Evolutionary conservation across 805 yeast species (phyloP).

Genomic region (Teunomyces lycoperdinae): DNA sequence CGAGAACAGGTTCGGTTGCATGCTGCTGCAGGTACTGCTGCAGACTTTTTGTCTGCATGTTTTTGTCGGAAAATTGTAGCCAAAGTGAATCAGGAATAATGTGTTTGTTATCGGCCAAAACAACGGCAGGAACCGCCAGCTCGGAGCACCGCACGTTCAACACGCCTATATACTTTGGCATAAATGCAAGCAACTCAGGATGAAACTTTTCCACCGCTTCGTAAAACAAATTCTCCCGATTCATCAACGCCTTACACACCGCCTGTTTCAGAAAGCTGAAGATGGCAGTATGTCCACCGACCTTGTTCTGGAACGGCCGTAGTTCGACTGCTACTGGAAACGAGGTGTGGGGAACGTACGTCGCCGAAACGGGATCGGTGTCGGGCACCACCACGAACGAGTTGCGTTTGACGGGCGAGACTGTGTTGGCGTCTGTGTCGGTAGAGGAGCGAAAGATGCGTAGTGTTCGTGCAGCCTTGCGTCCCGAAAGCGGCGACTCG

Average conservation of each 20-base stretch:
- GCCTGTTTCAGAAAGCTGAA: slow-evolving; percentile 89
- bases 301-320: slow-evolving; percentile 88
- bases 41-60: background rate
- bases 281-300: slow-evolving; percentile 98
- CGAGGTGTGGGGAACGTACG: slow-evolving; percentile 67
- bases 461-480: slow-evolving; percentile 58
- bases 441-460: slow-evolving; percentile 45
- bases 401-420: background rate
- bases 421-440: slow-evolving; percentile 10
- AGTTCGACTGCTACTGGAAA: slow-evolving; percentile 83
- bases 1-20: no score
- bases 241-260: slow-evolving; percentile 89
- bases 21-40: slow-evolving; percentile 22
- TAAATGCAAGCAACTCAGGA: slow-evolving; percentile 71
- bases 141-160: slow-evolving; percentile 81
- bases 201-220: slow-evolving; percentile 81
- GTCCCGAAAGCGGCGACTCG: slow-evolving; percentile 37
- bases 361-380: slow-evolving; percentile 44
- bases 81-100: slow-evolving; percentile 82
- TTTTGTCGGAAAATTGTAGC: slow-evolving; percentile 50
- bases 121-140: slow-evolving; percentile 70
- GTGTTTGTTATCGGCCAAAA: slow-evolving; percentile 86
- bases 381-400: slow-evolving; percentile 1
- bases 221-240: slow-evolving; percentile 88
- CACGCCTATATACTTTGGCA: slow-evolving; percentile 96